A percentile compares a stretch with the other conserved stretches of the same genome.
Conservation (phyloP, 352 stramenopile species). For the Pseudoperonospora humuli region DNA sequence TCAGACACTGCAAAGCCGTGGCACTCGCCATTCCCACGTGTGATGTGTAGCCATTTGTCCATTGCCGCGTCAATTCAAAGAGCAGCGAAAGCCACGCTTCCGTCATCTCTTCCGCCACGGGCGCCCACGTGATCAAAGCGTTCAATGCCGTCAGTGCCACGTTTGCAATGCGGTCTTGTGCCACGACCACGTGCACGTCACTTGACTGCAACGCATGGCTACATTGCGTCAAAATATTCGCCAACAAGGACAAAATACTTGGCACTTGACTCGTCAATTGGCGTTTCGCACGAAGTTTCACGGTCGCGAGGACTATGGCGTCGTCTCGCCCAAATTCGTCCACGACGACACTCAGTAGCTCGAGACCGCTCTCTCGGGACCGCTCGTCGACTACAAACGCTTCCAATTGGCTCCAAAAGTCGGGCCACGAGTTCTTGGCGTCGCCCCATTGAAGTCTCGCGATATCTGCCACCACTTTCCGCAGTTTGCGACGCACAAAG, state of each 20-base stretch:
- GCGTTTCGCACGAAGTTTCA: slow-evolving; percentile 36
- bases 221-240: slow-evolving; percentile 37
- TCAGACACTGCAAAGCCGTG: slow-evolving; percentile 47
- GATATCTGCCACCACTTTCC: no score
- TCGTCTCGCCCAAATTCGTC: slow-evolving; percentile 74
- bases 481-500: no score
- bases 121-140: slow-evolving; percentile 42
- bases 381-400: slow-evolving; percentile 36
- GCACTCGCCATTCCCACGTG: slow-evolving; percentile 41
- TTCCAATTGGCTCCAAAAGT: slow-evolving; percentile 59
- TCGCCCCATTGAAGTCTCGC: no score
- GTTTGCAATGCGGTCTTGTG: slow-evolving; percentile 43
- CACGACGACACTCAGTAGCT: slow-evolving; percentile 48
- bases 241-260: slow-evolving; percentile 39
- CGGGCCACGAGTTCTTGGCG: no score
- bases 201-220: slow-evolving; percentile 32
- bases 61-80: slow-evolving; percentile 46
- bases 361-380: slow-evolving; percentile 38
- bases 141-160: slow-evolving; percentile 49
- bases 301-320: slow-evolving; percentile 37
- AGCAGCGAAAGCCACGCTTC: slow-evolving; percentile 53
- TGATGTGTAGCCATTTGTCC: slow-evolving; percentile 22
- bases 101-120: slow-evolving; percentile 44
- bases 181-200: slow-evolving; percentile 6
- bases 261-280: slow-evolving; percentile 39